Base-by-base conservation (phyloP, 2,329 filamentous ascomycete genomes). In the Sporothrix pallida region DNA sequence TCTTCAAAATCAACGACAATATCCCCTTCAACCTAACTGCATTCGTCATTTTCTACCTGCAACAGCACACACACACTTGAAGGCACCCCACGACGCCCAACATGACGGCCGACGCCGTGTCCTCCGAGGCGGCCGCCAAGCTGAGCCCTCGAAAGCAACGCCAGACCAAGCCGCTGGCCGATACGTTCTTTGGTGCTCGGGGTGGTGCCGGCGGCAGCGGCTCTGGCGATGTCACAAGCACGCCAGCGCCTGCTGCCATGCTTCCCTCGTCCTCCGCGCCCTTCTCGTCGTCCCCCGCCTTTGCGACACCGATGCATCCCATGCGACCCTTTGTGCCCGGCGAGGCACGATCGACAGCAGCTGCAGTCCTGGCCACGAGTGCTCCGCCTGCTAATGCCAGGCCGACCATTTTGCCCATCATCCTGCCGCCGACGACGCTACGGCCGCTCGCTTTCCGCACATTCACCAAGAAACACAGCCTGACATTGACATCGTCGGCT, bases 391-490 rank as follows among this genome's bases (percentile, higher is more conserved):
- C 73, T 9, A 87, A 90, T 13, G 86, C 86, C 31, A 78, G 78
- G 44, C 78, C 79, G 23, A 87, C 90, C 7, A 92, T 98, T 67
- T 86, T 99, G 1, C 94, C 96, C 3, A 96, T 99, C 73, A 87
- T 97, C 50, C 90, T 99, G 4, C 95, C 95, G 3, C 93, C 95
- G 0, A 90, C 94, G 10, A 97, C 93, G 0, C 85, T 99, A 56
- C 88, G 97, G 75, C 95, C 96, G 2, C 87, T 98, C 23, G 97
- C 96, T 9, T 98, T 99, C 80, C 90, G 96, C 65, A 97, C 93
- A 0, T 97, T 99, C 77, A 99, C 96, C 1, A 98, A 98, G 82
- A 99, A 98, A 80, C 94, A 99, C 83, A 97, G 95, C 78, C 86
- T 99, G 73, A 98, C 95, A 0, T 89, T 99, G 71, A 95, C 93